Evolutionary conservation across 2,329 filamentous ascomycete species (phyloP).

Genomic region (Cercospora berteroae): DNA sequence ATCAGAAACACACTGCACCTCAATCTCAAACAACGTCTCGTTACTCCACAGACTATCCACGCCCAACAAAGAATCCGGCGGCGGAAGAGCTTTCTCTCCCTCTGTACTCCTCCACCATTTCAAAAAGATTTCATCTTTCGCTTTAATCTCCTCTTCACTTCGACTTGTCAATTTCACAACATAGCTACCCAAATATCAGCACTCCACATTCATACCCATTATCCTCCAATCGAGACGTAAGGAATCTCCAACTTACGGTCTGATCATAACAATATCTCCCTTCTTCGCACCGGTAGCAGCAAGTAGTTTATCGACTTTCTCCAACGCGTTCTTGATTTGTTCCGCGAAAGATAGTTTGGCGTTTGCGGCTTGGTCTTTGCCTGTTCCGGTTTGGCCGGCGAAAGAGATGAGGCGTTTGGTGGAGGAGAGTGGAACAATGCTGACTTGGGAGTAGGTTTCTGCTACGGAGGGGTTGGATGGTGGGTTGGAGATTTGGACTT

Average conservation of each 20-base stretch:
- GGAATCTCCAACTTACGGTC: too few species aligned
- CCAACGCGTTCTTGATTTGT: conserved; percentile 21
- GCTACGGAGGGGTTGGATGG: conserved; percentile 14
- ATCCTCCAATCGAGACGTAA: too few species aligned
- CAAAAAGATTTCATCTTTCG: conserved; percentile 13
- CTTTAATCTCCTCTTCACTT: conserved; percentile 13
- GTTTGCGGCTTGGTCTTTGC: background rate
- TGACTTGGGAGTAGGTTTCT: conserved; percentile 22
- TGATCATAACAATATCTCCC: conserved; percentile 24
- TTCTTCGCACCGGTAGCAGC: conserved; percentile 20
- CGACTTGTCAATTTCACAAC: conserved; percentile 21
- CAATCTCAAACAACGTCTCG: conserved; percentile 22
- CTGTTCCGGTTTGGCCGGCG: conserved; percentile 25
- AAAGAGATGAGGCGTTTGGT: conserved; percentile 25
- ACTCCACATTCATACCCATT: too few species aligned
- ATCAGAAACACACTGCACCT: conserved; percentile 16
- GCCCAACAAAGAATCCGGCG: conserved; percentile 23
- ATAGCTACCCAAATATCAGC: conserved; percentile 13
- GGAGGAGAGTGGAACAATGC: conserved; percentile 20
- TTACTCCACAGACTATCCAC: conserved; percentile 25
- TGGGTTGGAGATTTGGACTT: conserved; percentile 22
- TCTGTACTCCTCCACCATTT: conserved; percentile 24
- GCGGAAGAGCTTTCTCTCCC: conserved; percentile 11
- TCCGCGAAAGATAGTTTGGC: conserved; percentile 14
- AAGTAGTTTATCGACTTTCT: conserved; percentile 22